Evolutionary conservation across 2,329 filamentous ascomycete genomes (phyloP), one percentile per base, ranked within the genome.

Genomic region (Xylariaceae sp.): DNA sequence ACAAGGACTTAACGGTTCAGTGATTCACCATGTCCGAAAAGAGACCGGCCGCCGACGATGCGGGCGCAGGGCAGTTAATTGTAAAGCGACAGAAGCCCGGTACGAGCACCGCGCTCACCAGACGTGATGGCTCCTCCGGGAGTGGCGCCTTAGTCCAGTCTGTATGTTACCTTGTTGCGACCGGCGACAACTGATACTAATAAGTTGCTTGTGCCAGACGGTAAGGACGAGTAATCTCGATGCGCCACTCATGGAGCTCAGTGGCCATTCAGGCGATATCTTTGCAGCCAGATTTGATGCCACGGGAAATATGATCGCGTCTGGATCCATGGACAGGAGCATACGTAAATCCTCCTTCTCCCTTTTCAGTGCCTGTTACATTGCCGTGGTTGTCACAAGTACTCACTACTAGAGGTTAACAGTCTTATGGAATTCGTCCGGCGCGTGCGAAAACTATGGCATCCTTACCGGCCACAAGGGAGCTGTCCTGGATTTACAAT

Each of bases 351-450:
- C 49, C 11, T 35, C n/a, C 34, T 41, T 51, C 18, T 18, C 41
- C 17, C 35, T 41, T 53, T 50, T 50, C 17, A 17, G 47, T 48
- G 37, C 10, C 8, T 48, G 5, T 17, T 35, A 34, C 10, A 11
- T 17, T 13, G 9, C 6, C 23, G 2, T 13, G 5, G 9, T 23
- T 7, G 9, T 15, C 41, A 15, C 44, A 17, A 5, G 17, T 35
- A 23, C 34, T 30, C 45, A 15, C 53, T 57, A n/a, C 60, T 41
- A 10, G 35, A 45, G 30, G 57, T 41, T 49, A 47, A 23, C 51
- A 95, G 90, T 97, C 76, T 82, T 99, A 35, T 99, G 94, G 94
- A 86, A 89, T 69, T 95, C 92, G 1, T 92, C 93, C 62, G 93
- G 92, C 69, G 84, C 91, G 68, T 97, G 93, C 77, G 90, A 96